Evolutionary conservation across 1,284 basidiomycete species (phyloP).

Genomic region (Naganishia albida): DNA sequence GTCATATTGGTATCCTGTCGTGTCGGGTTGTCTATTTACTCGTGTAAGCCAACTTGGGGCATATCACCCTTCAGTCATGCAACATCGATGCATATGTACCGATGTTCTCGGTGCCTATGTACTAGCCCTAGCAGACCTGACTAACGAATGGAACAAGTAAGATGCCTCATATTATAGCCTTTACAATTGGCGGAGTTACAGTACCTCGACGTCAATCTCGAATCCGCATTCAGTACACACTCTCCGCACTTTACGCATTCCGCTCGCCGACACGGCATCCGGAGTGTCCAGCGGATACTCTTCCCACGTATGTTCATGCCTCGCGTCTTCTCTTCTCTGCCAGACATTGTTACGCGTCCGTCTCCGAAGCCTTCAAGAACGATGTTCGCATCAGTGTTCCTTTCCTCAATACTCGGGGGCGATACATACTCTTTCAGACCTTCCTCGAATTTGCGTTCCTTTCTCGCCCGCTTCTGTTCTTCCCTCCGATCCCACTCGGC

Average conservation of each 20-base stretch:
- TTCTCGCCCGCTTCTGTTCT: slow-evolving; percentile 76
- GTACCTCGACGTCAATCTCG: slow-evolving; percentile 36
- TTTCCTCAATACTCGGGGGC: too few species aligned
- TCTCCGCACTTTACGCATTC: slow-evolving; percentile 38
- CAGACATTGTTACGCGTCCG: slow-evolving; percentile 85
- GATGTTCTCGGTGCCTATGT: too few species aligned
- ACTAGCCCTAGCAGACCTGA: too few species aligned
- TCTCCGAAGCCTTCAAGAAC: slow-evolving; percentile 61
- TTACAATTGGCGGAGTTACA: slow-evolving; percentile 16
- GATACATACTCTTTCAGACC: slow-evolving; percentile 44
- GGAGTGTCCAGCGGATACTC: slow-evolving; percentile 58
- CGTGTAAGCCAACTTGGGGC: too few species aligned
- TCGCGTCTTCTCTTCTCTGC: slow-evolving; percentile 80
- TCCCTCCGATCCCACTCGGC: slow-evolving; percentile 79
- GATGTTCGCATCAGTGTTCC: not conserved
- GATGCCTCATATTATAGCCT: not conserved
- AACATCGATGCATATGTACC: too few species aligned
- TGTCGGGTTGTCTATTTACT: too few species aligned
- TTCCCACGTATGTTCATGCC: slow-evolving; percentile 81
- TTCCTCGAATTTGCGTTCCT: slow-evolving; percentile 50
- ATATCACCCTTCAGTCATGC: too few species aligned
- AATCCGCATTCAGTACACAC: slow-evolving; percentile 38
- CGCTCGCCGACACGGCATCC: slow-evolving; percentile 58
- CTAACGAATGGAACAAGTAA: too few species aligned
- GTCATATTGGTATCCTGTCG: too few species aligned